Evolutionary conservation across 1,139 yeast species (phyloP).

Genomic region (Diutina sp.): DNA sequence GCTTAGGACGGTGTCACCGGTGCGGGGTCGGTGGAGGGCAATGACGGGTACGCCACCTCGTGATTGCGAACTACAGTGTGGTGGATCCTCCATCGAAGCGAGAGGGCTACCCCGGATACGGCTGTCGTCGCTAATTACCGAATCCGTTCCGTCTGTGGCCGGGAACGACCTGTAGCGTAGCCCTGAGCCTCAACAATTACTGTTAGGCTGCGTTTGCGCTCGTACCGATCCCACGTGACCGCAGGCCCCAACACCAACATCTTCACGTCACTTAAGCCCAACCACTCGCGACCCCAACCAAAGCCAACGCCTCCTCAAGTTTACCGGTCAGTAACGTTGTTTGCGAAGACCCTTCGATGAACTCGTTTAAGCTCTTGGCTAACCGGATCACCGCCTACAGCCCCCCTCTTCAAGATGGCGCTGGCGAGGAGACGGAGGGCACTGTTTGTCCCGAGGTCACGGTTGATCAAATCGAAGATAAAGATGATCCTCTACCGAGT

Average conservation of each 20-base stretch:
- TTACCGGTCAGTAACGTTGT: not conserved
- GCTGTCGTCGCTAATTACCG: not conserved
- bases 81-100: not conserved
- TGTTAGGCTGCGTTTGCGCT: not conserved
- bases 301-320: not conserved
- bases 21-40: not conserved
- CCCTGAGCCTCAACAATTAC: not conserved
- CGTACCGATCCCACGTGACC: not conserved
- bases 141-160: not conserved
- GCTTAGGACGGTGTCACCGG: not conserved
- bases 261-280: not conserved
- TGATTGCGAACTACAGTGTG: not conserved
- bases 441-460: not conserved
- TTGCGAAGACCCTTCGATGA: slow-evolving; percentile 5
- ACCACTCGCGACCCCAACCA: not conserved
- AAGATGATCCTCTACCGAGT: not conserved
- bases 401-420: slow-evolving; percentile 3
- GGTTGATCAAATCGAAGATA: not conserved
- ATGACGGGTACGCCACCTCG: not conserved
- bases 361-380: slow-evolving; percentile 8
- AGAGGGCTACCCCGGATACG: not conserved
- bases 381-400: slow-evolving; percentile 6
- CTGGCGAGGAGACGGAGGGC: not conserved
- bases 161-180: not conserved
- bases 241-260: not conserved